Conservation (phyloP, 495 filamentous ascomycete genomes). For the Xanthoparmelia taractica region DNA sequence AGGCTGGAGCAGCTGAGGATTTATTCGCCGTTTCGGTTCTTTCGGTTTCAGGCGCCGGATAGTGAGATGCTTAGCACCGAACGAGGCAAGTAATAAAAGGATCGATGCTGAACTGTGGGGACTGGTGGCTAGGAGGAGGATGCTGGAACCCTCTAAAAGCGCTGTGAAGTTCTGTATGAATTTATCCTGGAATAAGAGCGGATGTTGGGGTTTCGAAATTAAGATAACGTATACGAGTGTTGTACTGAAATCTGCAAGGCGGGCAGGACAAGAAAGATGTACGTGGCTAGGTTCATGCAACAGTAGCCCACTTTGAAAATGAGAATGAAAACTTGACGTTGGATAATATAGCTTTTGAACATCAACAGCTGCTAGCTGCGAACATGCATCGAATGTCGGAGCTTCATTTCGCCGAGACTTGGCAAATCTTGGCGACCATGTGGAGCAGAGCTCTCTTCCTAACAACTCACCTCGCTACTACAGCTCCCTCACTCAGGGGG, state of each 20-base stretch:
- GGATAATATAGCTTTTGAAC: not conserved
- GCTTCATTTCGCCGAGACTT: not conserved
- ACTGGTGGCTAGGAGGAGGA: not conserved
- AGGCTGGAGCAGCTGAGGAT: not conserved
- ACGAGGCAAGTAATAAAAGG: not conserved
- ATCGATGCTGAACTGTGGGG: not conserved
- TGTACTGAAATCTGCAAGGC: not conserved
- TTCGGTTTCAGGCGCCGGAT: not conserved
- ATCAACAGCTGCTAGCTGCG: not conserved
- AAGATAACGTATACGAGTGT: not conserved
- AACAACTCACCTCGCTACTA: not conserved
- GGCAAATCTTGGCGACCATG: not conserved
- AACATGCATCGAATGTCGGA: not conserved
- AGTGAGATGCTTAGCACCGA: not conserved
- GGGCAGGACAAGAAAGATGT: not conserved
- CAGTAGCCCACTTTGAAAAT: not conserved
- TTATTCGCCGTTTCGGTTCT: not conserved
- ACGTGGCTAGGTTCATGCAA: not conserved
- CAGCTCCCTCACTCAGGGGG: not conserved
- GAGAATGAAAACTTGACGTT: not conserved
- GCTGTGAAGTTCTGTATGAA: not conserved
- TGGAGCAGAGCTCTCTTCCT: not conserved
- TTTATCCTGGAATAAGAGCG: not conserved
- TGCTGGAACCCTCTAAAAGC: not conserved
- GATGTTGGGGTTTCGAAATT: not conserved